Percentiles rank a stretch among this genome's conserved stretches.
These are phyloP conservation scores for Ormosia semicastrata DNA, from an alignment of 306 rosid species.

Conservation along the genomic window DNA sequence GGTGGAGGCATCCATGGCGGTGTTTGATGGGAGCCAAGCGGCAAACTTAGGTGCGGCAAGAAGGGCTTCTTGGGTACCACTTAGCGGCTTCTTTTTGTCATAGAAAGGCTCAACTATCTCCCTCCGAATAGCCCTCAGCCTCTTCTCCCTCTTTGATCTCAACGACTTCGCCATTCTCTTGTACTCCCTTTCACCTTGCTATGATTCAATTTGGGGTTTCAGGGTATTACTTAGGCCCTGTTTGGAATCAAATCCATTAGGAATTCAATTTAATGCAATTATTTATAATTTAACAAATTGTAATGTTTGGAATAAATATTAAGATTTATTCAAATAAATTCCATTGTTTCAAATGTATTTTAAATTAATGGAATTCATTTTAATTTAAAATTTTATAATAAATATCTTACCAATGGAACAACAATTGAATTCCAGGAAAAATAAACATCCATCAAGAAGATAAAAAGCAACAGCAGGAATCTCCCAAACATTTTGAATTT, in stretches of 20 bases:
- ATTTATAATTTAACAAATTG: background rate
- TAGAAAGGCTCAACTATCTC: conserved; percentile 83
- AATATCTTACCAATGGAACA: background rate
- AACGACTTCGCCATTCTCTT: conserved; percentile 80
- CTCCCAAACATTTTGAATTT: background rate
- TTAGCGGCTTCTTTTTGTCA: conserved; percentile 88
- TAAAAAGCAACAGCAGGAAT: background rate
- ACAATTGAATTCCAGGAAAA: background rate
- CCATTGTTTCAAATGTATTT: background rate
- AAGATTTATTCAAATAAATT: background rate
- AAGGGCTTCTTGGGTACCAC: conserved; percentile 88
- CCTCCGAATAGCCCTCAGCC: conserved; percentile 85
- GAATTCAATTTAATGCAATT: background rate
- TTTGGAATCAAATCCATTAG: background rate
- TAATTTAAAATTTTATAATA: background rate
- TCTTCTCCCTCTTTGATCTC: conserved; percentile 87
- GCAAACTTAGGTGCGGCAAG: conserved; percentile 92
- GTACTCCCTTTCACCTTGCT: background rate
- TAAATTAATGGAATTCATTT: background rate
- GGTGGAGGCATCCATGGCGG: conserved; percentile 54
- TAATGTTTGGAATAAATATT: background rate
- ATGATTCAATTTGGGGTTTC: background rate
- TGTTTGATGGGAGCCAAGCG: conserved; percentile 36
- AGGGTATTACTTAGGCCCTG: background rate
- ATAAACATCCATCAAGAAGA: background rate